phyloP scores from a whole-genome alignment of 345 rosid species.

The Clarkia xantiana region DNA sequence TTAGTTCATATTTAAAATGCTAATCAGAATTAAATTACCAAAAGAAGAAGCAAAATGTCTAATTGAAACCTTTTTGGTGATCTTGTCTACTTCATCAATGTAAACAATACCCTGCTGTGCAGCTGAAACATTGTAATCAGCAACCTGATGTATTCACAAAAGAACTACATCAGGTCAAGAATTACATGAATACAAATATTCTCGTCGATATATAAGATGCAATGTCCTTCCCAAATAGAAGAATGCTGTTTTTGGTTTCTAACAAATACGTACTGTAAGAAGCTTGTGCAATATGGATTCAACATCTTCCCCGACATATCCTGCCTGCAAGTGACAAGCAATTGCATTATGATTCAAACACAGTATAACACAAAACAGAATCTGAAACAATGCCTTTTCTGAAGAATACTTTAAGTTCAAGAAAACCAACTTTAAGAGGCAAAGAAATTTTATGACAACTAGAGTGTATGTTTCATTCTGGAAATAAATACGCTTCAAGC shows the following conservation, averaged over 20 bases:
- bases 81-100: conserved; percentile 97
- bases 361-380: background rate
- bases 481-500: background rate
- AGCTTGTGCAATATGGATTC: conserved; percentile 98
- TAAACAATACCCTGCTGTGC: conserved; percentile 99
- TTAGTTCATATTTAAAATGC: no score
- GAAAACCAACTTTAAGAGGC: background rate
- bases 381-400: no score
- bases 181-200: background rate
- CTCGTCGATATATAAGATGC: no score
- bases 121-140: conserved; percentile 95
- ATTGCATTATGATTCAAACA: conserved; percentile 6
- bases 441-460: background rate
- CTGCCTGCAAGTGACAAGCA: conserved; percentile 55
- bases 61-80: conserved; percentile 68
- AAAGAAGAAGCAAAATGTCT: background rate
- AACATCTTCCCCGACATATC: conserved; percentile 99
- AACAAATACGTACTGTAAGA: conserved; percentile 38
- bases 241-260: background rate
- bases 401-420: background rate
- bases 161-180: conserved; percentile 1
- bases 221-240: no score
- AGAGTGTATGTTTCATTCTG: background rate
- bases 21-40: background rate
- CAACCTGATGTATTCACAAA: conserved; percentile 36